Base-by-base conservation (phyloP, 2,329 filamentous ascomycete species). In the Colletotrichum sp. region DNA sequence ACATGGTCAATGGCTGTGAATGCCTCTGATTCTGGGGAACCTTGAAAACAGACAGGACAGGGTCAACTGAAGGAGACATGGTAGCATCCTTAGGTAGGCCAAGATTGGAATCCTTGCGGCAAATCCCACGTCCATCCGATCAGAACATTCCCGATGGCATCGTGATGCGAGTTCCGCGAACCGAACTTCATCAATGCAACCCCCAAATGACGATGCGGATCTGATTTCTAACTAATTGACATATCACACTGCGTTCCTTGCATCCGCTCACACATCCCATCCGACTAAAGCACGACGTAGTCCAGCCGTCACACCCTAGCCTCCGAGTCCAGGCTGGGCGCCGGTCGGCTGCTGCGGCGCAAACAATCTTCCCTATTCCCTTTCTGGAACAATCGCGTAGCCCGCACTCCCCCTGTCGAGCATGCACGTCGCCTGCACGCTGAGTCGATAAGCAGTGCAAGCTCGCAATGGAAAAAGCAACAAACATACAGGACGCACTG, bases 401-500 rank as follows among this genome's bases (percentile, higher is more conserved):
- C 24, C 24, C 34, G 34, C 21, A 24, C 18, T 12, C 28, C 16
- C 63, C 70, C 18, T 73, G 70, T 16, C 21, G 8, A 13, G 24
- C 30, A 64, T 75, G 43, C 64, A 65, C 43, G 21, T 60, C 57
- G 59, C 39, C 73, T 72, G 71, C 64, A 65, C 57, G 39, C 43
- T 16, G 70, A 18, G 16, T 66, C 60, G 26, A 67, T 61, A 28
- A 61, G 34, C 67, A 59, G 52, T n/a, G 61, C 48, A 63, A 52
- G 30, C 14, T 43, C 24, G 61, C 18, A 21, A 32, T n/a, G 24
- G 70, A 75, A 75, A 68, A 75, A 75, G 73, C 61, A 75, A 72
- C 26, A 14, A 70, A n/a, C 7, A 21, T 39, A 30, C 66, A 60
- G n/a, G n/a, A 34, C 43, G 28, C 28, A 68, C 34, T 12, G 13